Evolutionary conservation across 2,329 filamentous ascomycete species (phyloP).

Genomic region (Cladosporium cucumerinum): DNA sequence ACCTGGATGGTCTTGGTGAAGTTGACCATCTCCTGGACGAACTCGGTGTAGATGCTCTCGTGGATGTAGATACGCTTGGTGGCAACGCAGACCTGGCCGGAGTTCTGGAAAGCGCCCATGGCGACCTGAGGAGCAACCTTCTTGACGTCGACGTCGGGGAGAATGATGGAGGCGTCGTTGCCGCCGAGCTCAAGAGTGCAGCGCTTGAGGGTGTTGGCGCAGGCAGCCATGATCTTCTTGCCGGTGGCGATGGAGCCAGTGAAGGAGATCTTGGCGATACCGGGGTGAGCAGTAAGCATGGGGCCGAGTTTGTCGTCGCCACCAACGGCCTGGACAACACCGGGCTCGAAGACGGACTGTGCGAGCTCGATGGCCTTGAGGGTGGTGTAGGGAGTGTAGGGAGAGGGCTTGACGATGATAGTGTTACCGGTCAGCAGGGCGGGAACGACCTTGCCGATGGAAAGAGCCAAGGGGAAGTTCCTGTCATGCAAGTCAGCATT

Average conservation of each 20-base stretch:
- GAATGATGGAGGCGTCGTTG: slow-evolving; percentile 60
- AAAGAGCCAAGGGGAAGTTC: slow-evolving; percentile 54
- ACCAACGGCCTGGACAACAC: slow-evolving; percentile 60
- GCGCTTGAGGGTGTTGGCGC: slow-evolving; percentile 56
- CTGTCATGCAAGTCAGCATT: slow-evolving; percentile 11
- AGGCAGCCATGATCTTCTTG: slow-evolving; percentile 59
- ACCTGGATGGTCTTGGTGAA: slow-evolving; percentile 45
- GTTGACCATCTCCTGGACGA: slow-evolving; percentile 47
- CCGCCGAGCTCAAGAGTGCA: slow-evolving; percentile 61
- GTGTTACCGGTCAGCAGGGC: slow-evolving; percentile 51
- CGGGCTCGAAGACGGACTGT: slow-evolving; percentile 57
- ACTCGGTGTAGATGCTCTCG: slow-evolving; percentile 50
- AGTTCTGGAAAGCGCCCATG: slow-evolving; percentile 55
- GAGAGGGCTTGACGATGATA: slow-evolving; percentile 41
- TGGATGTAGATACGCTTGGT: slow-evolving; percentile 58
- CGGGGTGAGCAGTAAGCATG: slow-evolving; percentile 57
- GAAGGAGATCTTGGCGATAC: slow-evolving; percentile 61
- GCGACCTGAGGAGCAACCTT: slow-evolving; percentile 50
- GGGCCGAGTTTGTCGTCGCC: slow-evolving; percentile 61
- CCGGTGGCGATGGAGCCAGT: slow-evolving; percentile 60
- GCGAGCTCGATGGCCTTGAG: slow-evolving; percentile 61
- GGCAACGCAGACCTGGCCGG: slow-evolving; percentile 55
- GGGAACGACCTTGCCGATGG: slow-evolving; percentile 54
- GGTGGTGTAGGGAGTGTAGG: slow-evolving; percentile 56
- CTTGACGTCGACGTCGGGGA: slow-evolving; percentile 56